Conservation (phyloP, 768 basidiomycete species). For the Auricularia cornea region DNA sequence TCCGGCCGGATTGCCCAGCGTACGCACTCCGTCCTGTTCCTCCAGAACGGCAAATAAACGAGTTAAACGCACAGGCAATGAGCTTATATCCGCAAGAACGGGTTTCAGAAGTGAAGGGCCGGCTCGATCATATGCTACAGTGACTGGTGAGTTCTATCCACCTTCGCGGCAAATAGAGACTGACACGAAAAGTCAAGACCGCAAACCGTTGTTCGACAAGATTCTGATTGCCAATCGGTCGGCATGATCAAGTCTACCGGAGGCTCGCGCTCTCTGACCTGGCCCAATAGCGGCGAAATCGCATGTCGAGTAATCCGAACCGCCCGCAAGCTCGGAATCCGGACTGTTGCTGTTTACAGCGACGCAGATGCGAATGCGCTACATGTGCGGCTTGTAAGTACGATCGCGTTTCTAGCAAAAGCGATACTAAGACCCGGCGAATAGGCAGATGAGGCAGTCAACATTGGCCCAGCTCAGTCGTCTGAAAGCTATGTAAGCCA, state of each 20-base stretch:
- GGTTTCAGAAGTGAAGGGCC: no score
- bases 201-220: conserved; percentile 58
- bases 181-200: neutral
- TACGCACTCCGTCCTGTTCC: no score
- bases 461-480: conserved; percentile 87
- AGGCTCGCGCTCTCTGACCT: neutral
- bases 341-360: conserved; percentile 87
- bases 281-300: conserved; percentile 70
- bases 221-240: conserved; percentile 87
- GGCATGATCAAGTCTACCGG: conserved; percentile 7
- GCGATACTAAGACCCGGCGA: conserved; percentile 9
- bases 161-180: neutral
- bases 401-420: neutral
- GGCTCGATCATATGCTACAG: neutral
- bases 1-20: no score
- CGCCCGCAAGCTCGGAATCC: conserved; percentile 77
- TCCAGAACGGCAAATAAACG: no score
- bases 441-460: conserved; percentile 81
- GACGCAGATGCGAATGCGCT: conserved; percentile 75
- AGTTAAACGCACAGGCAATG: no score
- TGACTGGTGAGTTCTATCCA: neutral
- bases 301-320: conserved; percentile 93
- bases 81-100: no score
- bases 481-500: conserved; percentile 77
- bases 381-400: conserved; percentile 67